Base-by-base conservation (phyloP, 371 early-diverging fungal genomes). In the Mucor piriformis region DNA sequence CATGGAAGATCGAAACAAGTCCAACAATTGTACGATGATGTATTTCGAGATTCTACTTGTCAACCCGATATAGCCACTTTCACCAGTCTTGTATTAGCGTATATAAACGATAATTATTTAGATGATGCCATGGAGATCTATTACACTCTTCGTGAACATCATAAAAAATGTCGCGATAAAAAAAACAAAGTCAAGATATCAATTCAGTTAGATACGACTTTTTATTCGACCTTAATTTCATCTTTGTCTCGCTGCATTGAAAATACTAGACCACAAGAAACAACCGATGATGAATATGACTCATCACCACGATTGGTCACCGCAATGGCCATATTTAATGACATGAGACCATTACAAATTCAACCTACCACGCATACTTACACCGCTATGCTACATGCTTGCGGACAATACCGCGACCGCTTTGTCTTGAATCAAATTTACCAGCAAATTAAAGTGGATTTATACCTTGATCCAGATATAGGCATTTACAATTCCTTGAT, bases 401-500 rank as follows among this genome's bases (percentile, higher is more conserved):
- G 64, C 24, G 70, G 70, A 38, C 62, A 65, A 15, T 59, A 70
- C 13, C 35, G 55, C 7, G 69, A 74, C 23, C 42, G 23, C 2
- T 54, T 63, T 33, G 50, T 61, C n/a, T 21, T 74, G n/a, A 62
- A 68, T 23, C 69, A 68, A 20, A 44, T 74, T 15, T 66, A 74
- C 25, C 52, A 66, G 3, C 54, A 69, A 0, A 63, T 74, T 13
- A 71, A 71, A 27, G 64, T 74, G 10, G 75, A 74, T 37, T 47
- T 69, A 1, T 66, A 54, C 35, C 51, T 74, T 3, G 72, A 71
- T 33, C 75, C 72, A 2, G 75, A 74, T 50, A 71, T 62, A 21
- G 64, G 59, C 0, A 63, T 74, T 11, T 71, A 74, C 44, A 69
- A 71, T 46, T 61, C 66, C 0, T 37, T 74, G n/a, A 74, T 74